These are phyloP conservation scores for Fomitiporia mediterranea DNA, from an alignment of 1,284 basidiomycete genomes.

Conservation along the genomic window DNA sequence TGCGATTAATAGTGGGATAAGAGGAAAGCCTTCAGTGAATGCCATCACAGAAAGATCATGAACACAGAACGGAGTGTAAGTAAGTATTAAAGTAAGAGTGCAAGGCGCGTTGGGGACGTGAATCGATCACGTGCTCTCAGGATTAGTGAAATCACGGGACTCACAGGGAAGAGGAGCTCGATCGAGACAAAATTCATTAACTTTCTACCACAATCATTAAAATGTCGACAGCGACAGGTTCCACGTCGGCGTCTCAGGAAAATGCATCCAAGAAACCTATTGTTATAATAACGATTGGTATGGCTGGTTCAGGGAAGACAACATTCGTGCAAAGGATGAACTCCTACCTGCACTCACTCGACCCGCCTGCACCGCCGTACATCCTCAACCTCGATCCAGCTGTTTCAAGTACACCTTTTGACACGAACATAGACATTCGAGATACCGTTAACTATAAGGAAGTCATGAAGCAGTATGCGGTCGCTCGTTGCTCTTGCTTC, in stretches of 20 bases:
- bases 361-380: slow-evolving; percentile 77
- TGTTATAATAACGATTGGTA: slow-evolving; percentile 86
- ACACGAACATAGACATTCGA: slow-evolving; percentile 96
- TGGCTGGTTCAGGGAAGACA: slow-evolving; percentile 95
- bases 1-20: slow-evolving; percentile 39
- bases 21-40: slow-evolving; percentile 24
- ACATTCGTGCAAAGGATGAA: slow-evolving; percentile 95
- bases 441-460: slow-evolving; percentile 97
- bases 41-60: background rate
- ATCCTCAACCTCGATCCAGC: slow-evolving; percentile 98
- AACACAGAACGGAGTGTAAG: background rate
- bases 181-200: background rate
- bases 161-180: background rate
- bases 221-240: slow-evolving; percentile 2
- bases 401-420: slow-evolving; percentile 85
- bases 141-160: background rate
- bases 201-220: background rate
- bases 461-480: slow-evolving; percentile 97
- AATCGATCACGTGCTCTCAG: background rate
- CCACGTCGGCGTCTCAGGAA: slow-evolving; percentile 14
- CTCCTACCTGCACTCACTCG: slow-evolving; percentile 70
- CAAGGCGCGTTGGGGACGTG: background rate
- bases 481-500: slow-evolving; percentile 19
- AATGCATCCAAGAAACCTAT: slow-evolving; percentile 54
- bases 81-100: background rate